Base-by-base conservation (phyloP, 192 early-diverging fungal species). In the Coemansia aciculifera region DNA sequence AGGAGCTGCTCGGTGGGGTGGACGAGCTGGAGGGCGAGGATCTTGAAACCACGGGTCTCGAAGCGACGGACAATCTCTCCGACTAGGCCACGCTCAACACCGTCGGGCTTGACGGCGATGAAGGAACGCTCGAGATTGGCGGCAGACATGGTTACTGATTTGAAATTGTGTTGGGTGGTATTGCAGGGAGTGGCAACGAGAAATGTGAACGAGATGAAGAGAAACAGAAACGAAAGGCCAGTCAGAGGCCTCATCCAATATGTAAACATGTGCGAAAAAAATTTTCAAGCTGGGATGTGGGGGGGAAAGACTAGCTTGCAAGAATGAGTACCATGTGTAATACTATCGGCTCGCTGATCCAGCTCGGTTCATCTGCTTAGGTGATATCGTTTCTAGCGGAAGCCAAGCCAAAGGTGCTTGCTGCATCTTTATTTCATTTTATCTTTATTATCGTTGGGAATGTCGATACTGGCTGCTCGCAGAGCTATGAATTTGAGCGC, bases 51-150 rank as follows among this genome's bases (percentile, higher is more conserved):
- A 72, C 89, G 89, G 46, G 84, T 60, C 86, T 96, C 95, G 86
- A 97, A 97, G 66, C 95, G 91, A 84, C 91, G 90, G 82, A 97
- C 87, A 81, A 96, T 93, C 81, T 93, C 93, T 68, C 94, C 94
- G 66, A 95, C 92, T 77, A 96, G 89, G 63, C 95, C 93, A 75
- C 89, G 86, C 76, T 88, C 86, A 62, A 90, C 88, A 57, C 87
- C 88, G 62, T 82, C 79, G 70, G 79, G 79, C 79, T 82, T 82
- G 62, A 82, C 74, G 10, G 74, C 74, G 54, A 82, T 82, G 66
- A 82, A 82, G 34, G 79, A 77, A 71, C 79, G 79, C 66, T 82
- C 79, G 65, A 74, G 67, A 70, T 81, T 81, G 69, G 79, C 52
- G 15, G 51, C 71, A 24, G 79, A 76, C 79, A 81, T 81, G 62